Percentiles rank a stretch among this genome's conserved stretches.
Evolutionary conservation across 148 eudicot species (phyloP).

Genomic region (Silene latifolia): DNA sequence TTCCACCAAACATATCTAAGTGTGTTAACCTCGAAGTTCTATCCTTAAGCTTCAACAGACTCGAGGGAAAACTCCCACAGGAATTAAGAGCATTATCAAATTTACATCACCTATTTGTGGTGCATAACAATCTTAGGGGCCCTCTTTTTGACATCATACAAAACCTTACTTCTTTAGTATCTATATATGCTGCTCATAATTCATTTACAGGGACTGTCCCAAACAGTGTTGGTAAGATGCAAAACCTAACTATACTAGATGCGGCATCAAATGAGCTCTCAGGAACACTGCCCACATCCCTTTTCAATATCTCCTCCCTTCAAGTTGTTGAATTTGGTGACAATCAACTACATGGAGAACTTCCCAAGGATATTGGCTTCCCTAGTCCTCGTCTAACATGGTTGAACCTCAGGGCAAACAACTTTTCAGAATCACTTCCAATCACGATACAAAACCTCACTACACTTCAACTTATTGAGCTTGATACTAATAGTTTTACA

Average conservation of each 20-base stretch:
- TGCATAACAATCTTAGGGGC: too few species aligned
- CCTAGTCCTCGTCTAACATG: conserved; percentile 15
- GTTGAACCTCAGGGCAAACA: conserved; percentile 8
- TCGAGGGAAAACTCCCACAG: too few species aligned
- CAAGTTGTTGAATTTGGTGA: background rate
- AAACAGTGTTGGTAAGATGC: too few species aligned
- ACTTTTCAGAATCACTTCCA: conserved; percentile 29
- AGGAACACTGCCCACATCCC: conserved; percentile 3
- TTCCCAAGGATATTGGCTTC: background rate
- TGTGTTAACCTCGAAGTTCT: too few species aligned
- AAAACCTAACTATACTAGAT: too few species aligned
- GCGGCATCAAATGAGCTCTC: too few species aligned
- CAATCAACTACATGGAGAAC: conserved; percentile 27
- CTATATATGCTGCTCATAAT: background rate
- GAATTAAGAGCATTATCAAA: too few species aligned
- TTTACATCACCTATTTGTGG: too few species aligned
- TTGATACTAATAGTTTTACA: background rate
- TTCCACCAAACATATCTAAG: too few species aligned
- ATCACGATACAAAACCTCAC: conserved; percentile 26
- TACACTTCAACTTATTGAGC: background rate
- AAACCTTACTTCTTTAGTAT: conserved; percentile 5
- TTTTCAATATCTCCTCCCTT: conserved; percentile 31
- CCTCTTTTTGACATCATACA: conserved; percentile 1
- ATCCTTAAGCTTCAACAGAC: too few species aligned
- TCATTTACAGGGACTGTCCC: conserved; percentile 18